These are phyloP conservation scores for Wallacemonas sp. DNA, from an alignment of 208 protist species.

Conservation along the genomic window DNA sequence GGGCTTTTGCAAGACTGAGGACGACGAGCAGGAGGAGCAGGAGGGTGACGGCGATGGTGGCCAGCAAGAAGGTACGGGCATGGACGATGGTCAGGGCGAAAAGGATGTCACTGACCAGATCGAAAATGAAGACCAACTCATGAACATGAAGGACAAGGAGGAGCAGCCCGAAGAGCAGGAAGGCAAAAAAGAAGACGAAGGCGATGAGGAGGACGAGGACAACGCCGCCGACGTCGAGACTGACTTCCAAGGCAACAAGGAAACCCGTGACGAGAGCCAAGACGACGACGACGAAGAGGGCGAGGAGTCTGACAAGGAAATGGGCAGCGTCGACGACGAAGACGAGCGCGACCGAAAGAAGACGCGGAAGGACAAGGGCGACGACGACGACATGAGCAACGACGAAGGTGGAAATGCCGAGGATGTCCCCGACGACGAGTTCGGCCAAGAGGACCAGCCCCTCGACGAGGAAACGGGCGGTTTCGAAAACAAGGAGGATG, in stretches of 20 bases:
- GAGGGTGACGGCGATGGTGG: slow-evolving; percentile 65
- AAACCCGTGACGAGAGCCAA: slow-evolving; percentile 72
- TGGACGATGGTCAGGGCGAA: slow-evolving; percentile 98
- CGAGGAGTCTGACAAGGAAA: slow-evolving; percentile 74
- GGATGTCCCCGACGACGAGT: slow-evolving; percentile 83
- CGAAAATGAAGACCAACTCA: slow-evolving; percentile 96
- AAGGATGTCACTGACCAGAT: slow-evolving; percentile 98
- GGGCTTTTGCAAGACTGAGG: slow-evolving; percentile 94
- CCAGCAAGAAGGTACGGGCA: slow-evolving; percentile 94
- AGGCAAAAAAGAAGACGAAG: slow-evolving; percentile 52
- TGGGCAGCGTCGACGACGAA: slow-evolving; percentile 88
- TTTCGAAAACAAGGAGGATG: slow-evolving; percentile 85
- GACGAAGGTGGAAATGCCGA: slow-evolving; percentile 73
- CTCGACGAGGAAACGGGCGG: slow-evolving; percentile 81
- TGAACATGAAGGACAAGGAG: slow-evolving; percentile 93
- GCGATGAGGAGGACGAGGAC: slow-evolving; percentile 79
- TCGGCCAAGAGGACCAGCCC: slow-evolving; percentile 19
- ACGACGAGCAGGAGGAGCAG: slow-evolving; percentile 74
- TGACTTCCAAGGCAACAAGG: slow-evolving; percentile 83
- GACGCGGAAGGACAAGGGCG: slow-evolving; percentile 71
- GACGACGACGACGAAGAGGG: slow-evolving; percentile 72
- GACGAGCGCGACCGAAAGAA: slow-evolving; percentile 84
- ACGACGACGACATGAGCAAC: slow-evolving; percentile 70
- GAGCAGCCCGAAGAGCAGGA: slow-evolving; percentile 82
- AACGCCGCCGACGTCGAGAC: slow-evolving; percentile 88